Evolutionary conservation across 768 basidiomycete species (phyloP).

Genomic region (Galerina marginata): DNA sequence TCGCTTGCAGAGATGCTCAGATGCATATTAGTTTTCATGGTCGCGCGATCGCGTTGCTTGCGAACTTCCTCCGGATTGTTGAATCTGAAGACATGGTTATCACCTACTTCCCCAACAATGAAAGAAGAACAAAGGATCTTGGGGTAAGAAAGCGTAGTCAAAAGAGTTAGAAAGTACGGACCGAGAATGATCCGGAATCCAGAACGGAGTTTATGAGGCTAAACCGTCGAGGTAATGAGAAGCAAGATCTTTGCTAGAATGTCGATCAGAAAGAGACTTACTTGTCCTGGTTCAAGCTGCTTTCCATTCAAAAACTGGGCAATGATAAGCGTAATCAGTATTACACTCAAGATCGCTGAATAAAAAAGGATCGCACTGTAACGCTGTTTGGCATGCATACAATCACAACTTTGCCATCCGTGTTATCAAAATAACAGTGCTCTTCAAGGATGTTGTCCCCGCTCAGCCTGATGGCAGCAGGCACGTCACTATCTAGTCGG

Average conservation of each 20-base stretch:
- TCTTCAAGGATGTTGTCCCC: slow-evolving; percentile 91
- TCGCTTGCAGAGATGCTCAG: slow-evolving; percentile 71
- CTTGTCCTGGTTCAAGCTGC: slow-evolving; percentile 77
- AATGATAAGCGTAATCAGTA: slow-evolving; percentile 4
- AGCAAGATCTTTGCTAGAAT: slow-evolving; percentile 4
- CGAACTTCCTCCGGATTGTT: slow-evolving; percentile 96
- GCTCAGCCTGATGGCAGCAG: slow-evolving; percentile 89
- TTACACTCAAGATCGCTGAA: background rate
- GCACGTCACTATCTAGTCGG: slow-evolving; percentile 80
- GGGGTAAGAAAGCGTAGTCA: slow-evolving; percentile 6
- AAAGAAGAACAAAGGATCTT: background rate
- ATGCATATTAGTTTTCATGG: slow-evolving; percentile 71
- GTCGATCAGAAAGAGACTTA: slow-evolving; percentile 38
- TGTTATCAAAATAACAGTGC: slow-evolving; percentile 92
- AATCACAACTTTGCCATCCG: slow-evolving; percentile 82
- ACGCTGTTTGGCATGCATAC: slow-evolving; percentile 80
- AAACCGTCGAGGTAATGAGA: slow-evolving; percentile 25
- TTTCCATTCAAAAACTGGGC: slow-evolving; percentile 92
- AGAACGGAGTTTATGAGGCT: slow-evolving; percentile 86
- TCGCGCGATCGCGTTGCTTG: slow-evolving; percentile 85
- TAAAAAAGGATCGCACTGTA: slow-evolving; percentile 56
- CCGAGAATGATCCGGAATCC: slow-evolving; percentile 97
- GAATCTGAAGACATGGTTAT: slow-evolving; percentile 97
- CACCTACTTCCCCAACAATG: slow-evolving; percentile 54
- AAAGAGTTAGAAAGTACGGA: slow-evolving; percentile 40